These are phyloP conservation scores for Eimeria zaria DNA, from an alignment of 169 alveolate genomes.

Conservation along the genomic window DNA sequence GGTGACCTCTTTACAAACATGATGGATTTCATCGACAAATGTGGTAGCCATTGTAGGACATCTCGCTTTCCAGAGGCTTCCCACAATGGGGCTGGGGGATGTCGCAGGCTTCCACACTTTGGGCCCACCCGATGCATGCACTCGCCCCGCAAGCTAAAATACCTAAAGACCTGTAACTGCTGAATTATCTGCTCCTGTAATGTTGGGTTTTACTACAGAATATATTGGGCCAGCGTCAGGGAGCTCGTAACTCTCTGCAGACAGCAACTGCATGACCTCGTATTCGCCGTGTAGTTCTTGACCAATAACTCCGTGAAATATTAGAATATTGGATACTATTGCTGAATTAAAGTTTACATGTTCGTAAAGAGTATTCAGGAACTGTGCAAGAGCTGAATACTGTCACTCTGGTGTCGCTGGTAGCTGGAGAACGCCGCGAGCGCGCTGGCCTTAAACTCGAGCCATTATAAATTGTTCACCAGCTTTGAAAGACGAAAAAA, in stretches of 20 bases:
- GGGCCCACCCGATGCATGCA: conserved; percentile 19
- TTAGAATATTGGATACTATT: background rate
- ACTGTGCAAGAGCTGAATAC: background rate
- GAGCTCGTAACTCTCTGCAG: background rate
- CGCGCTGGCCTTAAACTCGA: background rate
- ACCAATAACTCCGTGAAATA: background rate
- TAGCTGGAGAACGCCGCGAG: background rate
- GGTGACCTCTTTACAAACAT: background rate
- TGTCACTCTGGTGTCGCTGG: too few species aligned
- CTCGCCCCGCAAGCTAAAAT: conserved; percentile 19
- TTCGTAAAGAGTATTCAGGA: background rate
- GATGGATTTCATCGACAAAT: background rate
- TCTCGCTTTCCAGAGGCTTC: background rate
- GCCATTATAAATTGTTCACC: background rate
- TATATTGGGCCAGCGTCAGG: background rate
- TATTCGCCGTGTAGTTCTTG: background rate
- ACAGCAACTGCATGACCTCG: background rate
- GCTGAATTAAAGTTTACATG: background rate
- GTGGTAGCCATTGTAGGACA: background rate
- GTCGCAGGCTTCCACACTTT: background rate
- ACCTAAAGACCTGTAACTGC: background rate
- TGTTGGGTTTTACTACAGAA: background rate
- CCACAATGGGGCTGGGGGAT: conserved; percentile 22
- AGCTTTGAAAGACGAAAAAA: background rate
- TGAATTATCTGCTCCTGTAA: background rate